Evolutionary conservation across 345 rosid species (phyloP).

Genomic region (Nephelium lappaceum): DNA sequence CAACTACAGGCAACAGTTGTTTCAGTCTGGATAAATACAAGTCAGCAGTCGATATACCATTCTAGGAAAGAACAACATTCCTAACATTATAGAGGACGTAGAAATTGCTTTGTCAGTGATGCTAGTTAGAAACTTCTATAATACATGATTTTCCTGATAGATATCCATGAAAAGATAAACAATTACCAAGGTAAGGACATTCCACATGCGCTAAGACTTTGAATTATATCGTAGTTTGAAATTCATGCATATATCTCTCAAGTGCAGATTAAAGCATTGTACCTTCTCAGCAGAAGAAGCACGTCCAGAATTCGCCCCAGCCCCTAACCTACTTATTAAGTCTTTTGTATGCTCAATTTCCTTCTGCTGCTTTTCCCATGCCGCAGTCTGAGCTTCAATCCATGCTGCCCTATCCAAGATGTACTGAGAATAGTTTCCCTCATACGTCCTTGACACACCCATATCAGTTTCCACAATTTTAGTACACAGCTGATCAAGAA

Average conservation of each 20-base stretch:
- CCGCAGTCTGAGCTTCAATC: constrained; percentile 74
- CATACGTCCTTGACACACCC: constrained; percentile 87
- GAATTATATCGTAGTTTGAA: neutral
- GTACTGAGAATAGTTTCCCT: constrained; percentile 90
- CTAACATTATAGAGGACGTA: neutral
- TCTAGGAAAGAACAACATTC: no score
- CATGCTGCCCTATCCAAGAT: constrained; percentile 70
- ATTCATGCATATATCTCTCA: neutral
- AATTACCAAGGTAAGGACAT: constrained; percentile 1
- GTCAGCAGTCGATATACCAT: no score
- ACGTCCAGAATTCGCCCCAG: constrained; percentile 89
- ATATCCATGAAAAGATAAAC: neutral
- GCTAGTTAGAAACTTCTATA: neutral
- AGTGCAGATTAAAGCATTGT: neutral
- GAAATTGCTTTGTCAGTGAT: neutral
- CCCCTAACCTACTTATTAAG: constrained; percentile 74
- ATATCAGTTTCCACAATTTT: constrained; percentile 96
- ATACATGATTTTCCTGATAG: neutral
- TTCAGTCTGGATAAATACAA: no score
- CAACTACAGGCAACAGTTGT: neutral
- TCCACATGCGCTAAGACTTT: neutral
- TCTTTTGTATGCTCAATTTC: constrained; percentile 83
- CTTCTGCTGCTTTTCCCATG: constrained; percentile 93
- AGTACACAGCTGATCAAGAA: constrained; percentile 92
- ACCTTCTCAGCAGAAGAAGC: constrained; percentile 99